Percentiles rank a stretch among this genome's conserved stretches.
phyloP scores from a whole-genome alignment of 2,329 filamentous ascomycete genomes.

The Scorias spongiosa region DNA sequence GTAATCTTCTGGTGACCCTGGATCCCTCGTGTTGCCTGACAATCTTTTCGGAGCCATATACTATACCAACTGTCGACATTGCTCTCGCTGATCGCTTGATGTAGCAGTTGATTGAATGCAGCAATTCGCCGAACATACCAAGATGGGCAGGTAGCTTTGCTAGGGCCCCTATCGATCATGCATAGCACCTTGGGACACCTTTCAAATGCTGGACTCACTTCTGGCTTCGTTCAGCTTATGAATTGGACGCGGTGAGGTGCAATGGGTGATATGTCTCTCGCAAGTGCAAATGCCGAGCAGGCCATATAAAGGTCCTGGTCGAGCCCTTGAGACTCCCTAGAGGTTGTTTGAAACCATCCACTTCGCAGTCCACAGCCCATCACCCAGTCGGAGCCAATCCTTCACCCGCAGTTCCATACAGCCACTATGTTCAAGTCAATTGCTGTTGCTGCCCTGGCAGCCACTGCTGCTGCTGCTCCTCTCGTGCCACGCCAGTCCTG shows the following conservation, averaged over 20 bases:
- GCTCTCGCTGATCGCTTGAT: background rate
- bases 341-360: background rate
- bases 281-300: background rate
- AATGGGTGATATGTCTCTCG: background rate
- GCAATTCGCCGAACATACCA: background rate
- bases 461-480: slow-evolving; percentile 6
- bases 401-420: slow-evolving; percentile 5
- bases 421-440: slow-evolving; percentile 5
- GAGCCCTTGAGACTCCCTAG: background rate
- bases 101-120: background rate
- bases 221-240: too few species aligned
- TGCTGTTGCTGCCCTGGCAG: slow-evolving; percentile 3
- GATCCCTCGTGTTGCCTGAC: background rate
- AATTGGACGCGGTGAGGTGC: background rate
- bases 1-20: background rate
- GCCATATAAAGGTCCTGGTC: background rate
- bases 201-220: background rate
- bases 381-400: background rate
- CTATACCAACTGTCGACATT: background rate
- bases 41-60: too few species aligned
- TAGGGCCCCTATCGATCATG: background rate
- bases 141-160: background rate
- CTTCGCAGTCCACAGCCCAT: background rate
- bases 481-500: slow-evolving; percentile 9
- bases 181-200: background rate